phyloP scores from a whole-genome alignment of 164 flowering plant genomes.

The Annona cherimola region DNA sequence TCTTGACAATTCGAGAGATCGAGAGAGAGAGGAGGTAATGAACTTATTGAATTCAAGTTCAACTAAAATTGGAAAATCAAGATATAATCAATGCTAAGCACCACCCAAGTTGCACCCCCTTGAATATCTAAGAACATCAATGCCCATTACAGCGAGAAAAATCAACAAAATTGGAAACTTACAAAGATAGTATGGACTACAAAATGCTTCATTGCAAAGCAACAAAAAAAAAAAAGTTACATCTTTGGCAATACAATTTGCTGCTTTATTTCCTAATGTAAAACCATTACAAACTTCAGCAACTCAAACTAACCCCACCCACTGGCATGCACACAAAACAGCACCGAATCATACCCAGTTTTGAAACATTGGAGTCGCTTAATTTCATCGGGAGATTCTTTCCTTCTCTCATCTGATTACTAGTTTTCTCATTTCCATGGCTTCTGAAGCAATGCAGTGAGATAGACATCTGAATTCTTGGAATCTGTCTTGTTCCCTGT shows the following conservation, averaged over 20 bases:
- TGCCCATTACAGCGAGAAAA: not conserved
- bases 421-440: conserved; percentile 14
- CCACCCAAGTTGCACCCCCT: no score
- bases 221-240: not conserved
- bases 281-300: conserved; percentile 5
- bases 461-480: conserved; percentile 79
- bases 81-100: no score
- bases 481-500: conserved; percentile 59
- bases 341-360: not conserved
- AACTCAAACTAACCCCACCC: not conserved
- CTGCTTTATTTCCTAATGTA: conserved; percentile 4
- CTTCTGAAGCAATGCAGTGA: conserved; percentile 88
- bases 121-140: not conserved
- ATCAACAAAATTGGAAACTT: not conserved
- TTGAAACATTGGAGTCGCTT: not conserved
- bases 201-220: not conserved
- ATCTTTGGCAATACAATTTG: not conserved
- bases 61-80: no score
- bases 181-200: not conserved
- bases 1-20: no score
- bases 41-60: no score
- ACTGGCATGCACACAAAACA: not conserved
- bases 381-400: not conserved
- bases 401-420: not conserved
- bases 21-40: no score